Base-by-base conservation (phyloP, 2,329 filamentous ascomycete genomes). In the Knoxdaviesia proteae region DNA sequence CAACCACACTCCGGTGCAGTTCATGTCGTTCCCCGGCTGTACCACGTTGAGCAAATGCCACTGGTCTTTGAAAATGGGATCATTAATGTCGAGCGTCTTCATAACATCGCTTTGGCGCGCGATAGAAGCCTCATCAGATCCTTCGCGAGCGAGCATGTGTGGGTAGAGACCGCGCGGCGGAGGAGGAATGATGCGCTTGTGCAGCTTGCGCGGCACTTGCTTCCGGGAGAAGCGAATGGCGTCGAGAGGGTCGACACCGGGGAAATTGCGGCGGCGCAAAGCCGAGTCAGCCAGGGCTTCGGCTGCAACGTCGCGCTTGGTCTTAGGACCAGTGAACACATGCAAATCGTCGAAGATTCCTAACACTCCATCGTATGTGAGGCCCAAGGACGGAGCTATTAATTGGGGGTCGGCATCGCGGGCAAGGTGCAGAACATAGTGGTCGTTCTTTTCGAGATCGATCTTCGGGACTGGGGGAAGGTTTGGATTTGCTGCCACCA, bases 1-100 rank as follows among this genome's bases (percentile, higher is more conserved):
- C 51, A 84, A 57, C 90, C 90, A 98, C 5, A 96, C 69, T 8
- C 78, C 84, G 0, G 86, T 93, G n/a, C 96, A 86, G 53, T 98
- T 98, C 53, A 98, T 72, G 56, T 98, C 90, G 59, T 96, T 83
- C 5, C 87, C 88, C 1, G 75, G 56, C 51, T 93, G 76, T 5
- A 80, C 56, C 0, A 80, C 68, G 56, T 98, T 98, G 63, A 81
- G 78, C 39, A 98, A 64, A 67, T 98, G 90, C 90, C 90, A 98
- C 60, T 98, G 90, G 44, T 92, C 80, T 37, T 71, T 67, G 60
- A 96, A 98, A 42, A 93, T 93, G 11, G 90, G 90, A 53, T 98
- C 90, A 33, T 65, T 59, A 49, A 98, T 96, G 9, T 67, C 65
- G n/a, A 98, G 66, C 2, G 67, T 63, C 41, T 67, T 59, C 49